phyloP scores from a whole-genome alignment of 352 stramenopile species.

The Phytophthora tubulina region DNA sequence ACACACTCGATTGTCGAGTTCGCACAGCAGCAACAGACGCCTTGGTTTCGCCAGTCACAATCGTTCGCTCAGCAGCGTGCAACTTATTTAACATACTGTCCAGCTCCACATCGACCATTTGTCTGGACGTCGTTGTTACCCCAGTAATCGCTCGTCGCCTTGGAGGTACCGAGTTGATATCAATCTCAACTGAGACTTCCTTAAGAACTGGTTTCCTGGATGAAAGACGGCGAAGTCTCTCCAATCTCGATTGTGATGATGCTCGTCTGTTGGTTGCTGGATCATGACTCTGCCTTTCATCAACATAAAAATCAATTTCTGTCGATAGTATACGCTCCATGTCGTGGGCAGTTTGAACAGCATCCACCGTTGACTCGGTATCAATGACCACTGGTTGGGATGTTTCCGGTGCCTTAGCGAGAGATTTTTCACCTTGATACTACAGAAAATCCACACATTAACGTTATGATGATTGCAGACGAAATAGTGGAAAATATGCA shows the following conservation, averaged over 20 bases:
- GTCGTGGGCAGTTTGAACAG: not conserved
- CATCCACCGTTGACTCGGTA: not conserved
- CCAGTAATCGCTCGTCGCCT: constrained; percentile 9
- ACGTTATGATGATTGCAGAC: not conserved
- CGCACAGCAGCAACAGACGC: not conserved
- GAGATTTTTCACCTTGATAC: constrained; percentile 28
- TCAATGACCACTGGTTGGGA: not conserved
- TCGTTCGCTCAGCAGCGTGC: constrained; percentile 31
- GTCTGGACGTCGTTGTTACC: not conserved
- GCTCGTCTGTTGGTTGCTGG: constrained; percentile 8
- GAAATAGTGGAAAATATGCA: not conserved
- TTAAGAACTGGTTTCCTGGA: constrained; percentile 6
- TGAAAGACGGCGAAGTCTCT: constrained; percentile 3
- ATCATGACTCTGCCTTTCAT: not conserved
- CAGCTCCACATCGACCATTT: constrained; percentile 24
- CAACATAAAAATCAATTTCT: not conserved
- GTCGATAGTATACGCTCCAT: not conserved
- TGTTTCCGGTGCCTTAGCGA: not conserved
- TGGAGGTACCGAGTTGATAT: not conserved
- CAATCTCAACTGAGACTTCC: not conserved
- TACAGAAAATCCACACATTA: not conserved
- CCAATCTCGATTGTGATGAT: constrained; percentile 19
- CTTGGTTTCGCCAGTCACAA: constrained; percentile 28
- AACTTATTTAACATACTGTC: constrained; percentile 26
- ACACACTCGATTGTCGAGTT: constrained; percentile 14